Percentiles rank a stretch among this genome's conserved stretches.
Evolutionary conservation across 1,139 yeast genomes (phyloP).

Genomic region (Nadsonia starkeyi-henricii): DNA sequence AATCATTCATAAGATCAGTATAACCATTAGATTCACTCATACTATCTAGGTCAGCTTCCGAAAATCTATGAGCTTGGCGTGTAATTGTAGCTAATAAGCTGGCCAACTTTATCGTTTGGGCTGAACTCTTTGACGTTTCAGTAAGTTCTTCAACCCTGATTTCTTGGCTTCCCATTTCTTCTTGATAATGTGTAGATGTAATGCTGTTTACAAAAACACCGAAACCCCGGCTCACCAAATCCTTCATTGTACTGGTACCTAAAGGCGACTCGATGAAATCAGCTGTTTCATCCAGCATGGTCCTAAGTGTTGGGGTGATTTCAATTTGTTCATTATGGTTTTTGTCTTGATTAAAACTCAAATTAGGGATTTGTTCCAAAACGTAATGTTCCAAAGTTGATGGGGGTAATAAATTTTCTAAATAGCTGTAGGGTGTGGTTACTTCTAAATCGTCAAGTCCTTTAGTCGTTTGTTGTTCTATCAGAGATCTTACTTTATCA

Average conservation of each 20-base stretch:
- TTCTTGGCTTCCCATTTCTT: conserved; percentile 8
- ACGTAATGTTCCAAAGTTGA: conserved; percentile 27
- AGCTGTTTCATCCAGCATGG: conserved; percentile 37
- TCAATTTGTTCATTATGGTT: conserved; percentile 8
- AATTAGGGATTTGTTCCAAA: conserved; percentile 23
- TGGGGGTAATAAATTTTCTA: conserved; percentile 28
- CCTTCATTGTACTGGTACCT: conserved; percentile 26
- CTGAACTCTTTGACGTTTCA: conserved; percentile 7
- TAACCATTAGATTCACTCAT: conserved; percentile 38
- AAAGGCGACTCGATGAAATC: conserved; percentile 34
- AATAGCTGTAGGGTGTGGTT: conserved; percentile 14
- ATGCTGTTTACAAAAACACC: conserved; percentile 20
- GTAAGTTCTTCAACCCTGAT: conserved; percentile 15
- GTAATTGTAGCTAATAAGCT: conserved; percentile 53
- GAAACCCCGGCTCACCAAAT: conserved; percentile 27
- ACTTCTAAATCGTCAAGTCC: conserved; percentile 9
- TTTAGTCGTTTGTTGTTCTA: conserved; percentile 22
- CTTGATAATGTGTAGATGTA: conserved; percentile 14
- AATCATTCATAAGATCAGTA: conserved; percentile 30
- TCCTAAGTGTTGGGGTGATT: conserved; percentile 16
- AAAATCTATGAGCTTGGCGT: conserved; percentile 47
- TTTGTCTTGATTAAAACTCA: conserved; percentile 3
- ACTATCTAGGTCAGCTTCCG: conserved; percentile 23
- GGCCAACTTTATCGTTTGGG: conserved; percentile 42
- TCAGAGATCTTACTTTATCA: conserved; percentile 28